Evolutionary conservation across 225 moss, liverwort and hornwort species (phyloP).

Genomic region (Pseudisothecium myosuroides): DNA sequence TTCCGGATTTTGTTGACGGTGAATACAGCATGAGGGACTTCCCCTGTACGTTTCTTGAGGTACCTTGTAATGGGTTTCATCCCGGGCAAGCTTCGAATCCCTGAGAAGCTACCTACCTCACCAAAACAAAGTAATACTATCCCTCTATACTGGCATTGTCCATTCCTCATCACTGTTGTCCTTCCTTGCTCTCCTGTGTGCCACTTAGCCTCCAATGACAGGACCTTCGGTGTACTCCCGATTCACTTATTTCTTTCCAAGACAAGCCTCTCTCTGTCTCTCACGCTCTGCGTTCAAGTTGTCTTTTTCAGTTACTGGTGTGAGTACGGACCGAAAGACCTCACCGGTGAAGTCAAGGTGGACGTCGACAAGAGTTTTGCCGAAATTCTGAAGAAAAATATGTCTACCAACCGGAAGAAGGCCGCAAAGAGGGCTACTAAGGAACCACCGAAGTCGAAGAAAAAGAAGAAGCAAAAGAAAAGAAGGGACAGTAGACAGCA

Average conservation of each 20-base stretch:
- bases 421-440: neutral
- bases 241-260: too few relatives aligned
- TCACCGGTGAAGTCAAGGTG: neutral
- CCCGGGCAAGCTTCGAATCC: neutral
- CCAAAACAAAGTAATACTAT: neutral
- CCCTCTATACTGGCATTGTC: neutral
- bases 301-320: neutral
- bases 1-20: neutral
- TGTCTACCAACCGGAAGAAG: neutral
- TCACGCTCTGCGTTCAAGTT: too few relatives aligned
- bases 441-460: neutral
- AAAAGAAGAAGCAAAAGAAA: neutral
- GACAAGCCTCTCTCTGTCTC: too few relatives aligned
- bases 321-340: neutral
- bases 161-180: neutral
- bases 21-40: neutral
- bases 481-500: too few relatives aligned
- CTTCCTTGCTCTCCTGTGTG: too few relatives aligned
- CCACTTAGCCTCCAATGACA: neutral
- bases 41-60: neutral
- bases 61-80: neutral
- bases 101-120: neutral
- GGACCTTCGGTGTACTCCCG: neutral
- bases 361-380: neutral
- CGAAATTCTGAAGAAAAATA: neutral